Conservation (phyloP, 2,329 filamentous ascomycete species). For the Beauveria asiatica region DNA sequence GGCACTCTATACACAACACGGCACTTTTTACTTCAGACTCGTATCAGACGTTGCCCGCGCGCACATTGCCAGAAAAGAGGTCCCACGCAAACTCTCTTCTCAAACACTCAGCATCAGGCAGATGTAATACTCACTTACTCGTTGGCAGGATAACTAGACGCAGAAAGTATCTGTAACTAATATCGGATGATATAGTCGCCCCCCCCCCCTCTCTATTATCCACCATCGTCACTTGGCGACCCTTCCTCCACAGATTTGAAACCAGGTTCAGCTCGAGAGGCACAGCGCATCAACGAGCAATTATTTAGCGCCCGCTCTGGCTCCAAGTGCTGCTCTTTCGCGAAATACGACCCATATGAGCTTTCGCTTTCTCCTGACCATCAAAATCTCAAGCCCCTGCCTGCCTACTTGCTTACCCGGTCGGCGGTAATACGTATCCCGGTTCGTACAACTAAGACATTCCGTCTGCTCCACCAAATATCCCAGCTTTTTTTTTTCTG, state of each 20-base stretch:
- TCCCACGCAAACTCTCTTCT: not conserved
- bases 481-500: not conserved
- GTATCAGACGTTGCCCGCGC: not conserved
- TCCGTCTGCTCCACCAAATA: not conserved
- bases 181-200: not conserved
- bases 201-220: not conserved
- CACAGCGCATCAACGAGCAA: not conserved
- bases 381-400: not conserved
- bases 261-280: not conserved
- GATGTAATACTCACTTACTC: too few species aligned
- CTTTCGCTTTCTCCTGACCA: not conserved
- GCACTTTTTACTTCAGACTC: not conserved
- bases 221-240: not conserved
- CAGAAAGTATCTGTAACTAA: not conserved
- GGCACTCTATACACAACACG: not conserved
- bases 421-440: too few species aligned
- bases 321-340: not conserved
- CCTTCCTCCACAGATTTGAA: slow-evolving; percentile 7
- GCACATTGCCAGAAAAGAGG: not conserved
- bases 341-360: not conserved
- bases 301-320: not conserved
- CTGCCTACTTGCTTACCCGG: too few species aligned
- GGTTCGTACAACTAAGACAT: not conserved
- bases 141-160: not conserved
- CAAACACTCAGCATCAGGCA: not conserved